A percentile compares a stretch with the other conserved stretches of the same genome.
Evolutionary conservation across 2,329 filamentous ascomycete genomes (phyloP).

Genomic region (Colletotrichum scovillei): DNA sequence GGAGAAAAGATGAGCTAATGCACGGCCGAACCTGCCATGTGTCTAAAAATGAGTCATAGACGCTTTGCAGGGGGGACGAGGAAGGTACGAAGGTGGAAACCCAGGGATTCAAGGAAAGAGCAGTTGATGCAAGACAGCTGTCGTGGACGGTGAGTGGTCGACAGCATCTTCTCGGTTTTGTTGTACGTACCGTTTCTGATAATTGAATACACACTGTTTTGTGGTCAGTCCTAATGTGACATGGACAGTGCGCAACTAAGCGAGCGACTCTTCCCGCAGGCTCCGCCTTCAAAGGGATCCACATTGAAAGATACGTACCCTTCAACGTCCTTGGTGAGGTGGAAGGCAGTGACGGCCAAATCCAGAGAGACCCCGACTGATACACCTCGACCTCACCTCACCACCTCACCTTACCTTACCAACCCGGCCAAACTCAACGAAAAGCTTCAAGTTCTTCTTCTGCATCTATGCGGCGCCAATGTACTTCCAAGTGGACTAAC

Average conservation of each 20-base stretch:
- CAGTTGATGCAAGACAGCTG: constrained; percentile 16
- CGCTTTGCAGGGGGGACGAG: constrained; percentile 35
- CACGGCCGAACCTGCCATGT: constrained; percentile 39
- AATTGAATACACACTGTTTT: background rate
- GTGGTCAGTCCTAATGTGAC: too few species aligned
- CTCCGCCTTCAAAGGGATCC: constrained; percentile 2
- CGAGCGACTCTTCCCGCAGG: background rate
- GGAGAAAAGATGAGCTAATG: constrained; percentile 19
- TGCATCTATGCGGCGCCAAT: background rate
- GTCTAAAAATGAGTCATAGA: constrained; percentile 48
- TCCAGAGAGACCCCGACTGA: background rate
- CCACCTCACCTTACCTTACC: background rate
- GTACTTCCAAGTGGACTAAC: background rate
- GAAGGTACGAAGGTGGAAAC: constrained; percentile 34
- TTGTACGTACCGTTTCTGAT: too few species aligned
- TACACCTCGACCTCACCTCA: background rate
- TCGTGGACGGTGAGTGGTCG: constrained; percentile 31
- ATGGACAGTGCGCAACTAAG: background rate
- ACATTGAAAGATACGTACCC: background rate
- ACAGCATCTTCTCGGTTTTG: background rate
- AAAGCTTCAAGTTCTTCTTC: constrained; percentile 1
- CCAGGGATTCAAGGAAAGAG: background rate
- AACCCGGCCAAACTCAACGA: background rate
- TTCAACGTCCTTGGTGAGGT: background rate
- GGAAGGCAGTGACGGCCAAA: background rate